Percentiles rank a stretch among this genome's conserved stretches.
phyloP scores from a whole-genome alignment of 73 alveolate species.

The Tetrahymena thermophila region DNA sequence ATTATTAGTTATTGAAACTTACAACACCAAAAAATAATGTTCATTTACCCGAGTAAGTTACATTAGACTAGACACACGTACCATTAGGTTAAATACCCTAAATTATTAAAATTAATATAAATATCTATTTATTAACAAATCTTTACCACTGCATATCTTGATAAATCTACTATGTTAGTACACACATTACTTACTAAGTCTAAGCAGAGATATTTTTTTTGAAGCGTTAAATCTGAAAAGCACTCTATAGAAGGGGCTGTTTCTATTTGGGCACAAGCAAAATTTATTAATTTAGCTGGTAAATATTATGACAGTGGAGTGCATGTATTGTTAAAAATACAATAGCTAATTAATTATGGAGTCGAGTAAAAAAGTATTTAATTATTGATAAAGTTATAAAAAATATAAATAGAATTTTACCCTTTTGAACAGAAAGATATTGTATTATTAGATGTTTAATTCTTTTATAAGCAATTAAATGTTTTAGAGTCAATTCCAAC shows the following conservation, averaged over 20 bases:
- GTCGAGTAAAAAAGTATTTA: neutral
- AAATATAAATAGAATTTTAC: neutral
- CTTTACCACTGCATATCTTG: neutral
- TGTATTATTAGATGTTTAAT: neutral
- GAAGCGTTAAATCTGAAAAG: neutral
- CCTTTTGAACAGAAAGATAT: neutral
- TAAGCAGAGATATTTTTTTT: neutral
- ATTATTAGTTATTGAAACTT: too few species aligned
- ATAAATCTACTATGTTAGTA: neutral
- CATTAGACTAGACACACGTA: neutral
- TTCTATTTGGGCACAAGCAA: neutral
- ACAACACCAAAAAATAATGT: too few species aligned
- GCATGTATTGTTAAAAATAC: neutral
- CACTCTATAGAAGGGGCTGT: neutral
- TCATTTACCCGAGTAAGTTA: neutral
- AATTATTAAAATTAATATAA: too few species aligned
- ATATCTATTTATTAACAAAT: too few species aligned
- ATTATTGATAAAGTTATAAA: neutral
- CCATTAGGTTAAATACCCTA: neutral
- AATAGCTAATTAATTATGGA: neutral
- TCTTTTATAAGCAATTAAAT: neutral
- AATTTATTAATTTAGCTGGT: neutral
- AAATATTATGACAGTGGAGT: neutral
- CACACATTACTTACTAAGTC: neutral
- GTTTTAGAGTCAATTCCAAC: neutral